These are phyloP conservation scores for Aspergillus nidulans DNA, from an alignment of 495 filamentous ascomycete genomes.

Conservation along the genomic window DNA sequence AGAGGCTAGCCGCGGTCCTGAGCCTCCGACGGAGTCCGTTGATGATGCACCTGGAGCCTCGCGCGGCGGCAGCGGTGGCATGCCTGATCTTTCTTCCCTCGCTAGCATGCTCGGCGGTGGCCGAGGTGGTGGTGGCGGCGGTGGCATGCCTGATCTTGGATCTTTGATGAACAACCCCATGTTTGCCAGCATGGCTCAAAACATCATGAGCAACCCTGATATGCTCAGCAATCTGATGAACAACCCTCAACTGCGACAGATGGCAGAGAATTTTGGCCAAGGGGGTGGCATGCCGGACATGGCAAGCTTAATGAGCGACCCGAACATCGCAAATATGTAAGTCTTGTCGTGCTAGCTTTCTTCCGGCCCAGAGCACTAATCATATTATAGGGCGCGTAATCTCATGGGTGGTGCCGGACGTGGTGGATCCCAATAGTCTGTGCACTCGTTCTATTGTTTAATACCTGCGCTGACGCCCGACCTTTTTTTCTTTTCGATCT, in stretches of 20 bases:
- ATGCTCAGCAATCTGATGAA: constrained; percentile 86
- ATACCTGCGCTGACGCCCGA: neutral
- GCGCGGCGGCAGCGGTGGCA: constrained; percentile 56
- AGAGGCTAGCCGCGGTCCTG: constrained; percentile 52
- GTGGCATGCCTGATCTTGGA: constrained; percentile 82
- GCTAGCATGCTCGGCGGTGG: constrained; percentile 67
- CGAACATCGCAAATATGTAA: constrained; percentile 89
- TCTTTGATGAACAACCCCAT: constrained; percentile 95
- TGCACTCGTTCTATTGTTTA: neutral
- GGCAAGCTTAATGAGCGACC: constrained; percentile 79
- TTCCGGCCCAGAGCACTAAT: constrained; percentile 7
- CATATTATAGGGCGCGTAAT: constrained; percentile 60
- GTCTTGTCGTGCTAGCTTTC: constrained; percentile 25
- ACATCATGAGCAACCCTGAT: constrained; percentile 91
- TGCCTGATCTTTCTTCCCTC: constrained; percentile 72
- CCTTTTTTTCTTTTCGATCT: neutral
- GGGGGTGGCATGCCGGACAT: constrained; percentile 79
- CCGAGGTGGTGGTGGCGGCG: constrained; percentile 61
- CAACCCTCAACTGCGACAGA: constrained; percentile 81
- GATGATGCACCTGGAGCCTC: constrained; percentile 44
- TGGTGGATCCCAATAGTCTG: constrained; percentile 17
- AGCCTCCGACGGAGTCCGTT: constrained; percentile 47
- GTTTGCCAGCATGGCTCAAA: constrained; percentile 94
- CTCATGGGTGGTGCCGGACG: constrained; percentile 60
- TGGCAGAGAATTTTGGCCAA: constrained; percentile 57